Conservation (phyloP, 1,284 basidiomycete genomes). For the Ceratobasidium sp. region DNA sequence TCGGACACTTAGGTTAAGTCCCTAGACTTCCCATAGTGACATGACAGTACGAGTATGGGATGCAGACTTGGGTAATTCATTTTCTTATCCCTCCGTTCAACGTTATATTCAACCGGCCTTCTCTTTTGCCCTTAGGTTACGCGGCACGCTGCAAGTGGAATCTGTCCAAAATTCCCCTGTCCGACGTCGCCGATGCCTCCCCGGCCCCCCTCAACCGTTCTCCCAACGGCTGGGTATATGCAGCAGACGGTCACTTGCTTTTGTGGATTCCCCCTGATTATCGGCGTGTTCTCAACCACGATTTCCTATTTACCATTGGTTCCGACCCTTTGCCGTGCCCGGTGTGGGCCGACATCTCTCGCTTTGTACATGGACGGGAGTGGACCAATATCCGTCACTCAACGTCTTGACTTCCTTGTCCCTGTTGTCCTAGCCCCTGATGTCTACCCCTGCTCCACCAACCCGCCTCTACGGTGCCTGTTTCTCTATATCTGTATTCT, state of each 20-base stretch:
- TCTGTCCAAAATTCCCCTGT: neutral
- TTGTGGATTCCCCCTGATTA: slow-evolving; percentile 22
- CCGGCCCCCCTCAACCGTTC: neutral
- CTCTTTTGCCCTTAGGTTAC: neutral
- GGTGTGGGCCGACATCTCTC: neutral
- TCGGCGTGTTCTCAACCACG: neutral
- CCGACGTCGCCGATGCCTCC: neutral
- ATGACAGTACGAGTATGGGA: slow-evolving; percentile 14
- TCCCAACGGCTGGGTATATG: neutral
- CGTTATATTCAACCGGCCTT: neutral
- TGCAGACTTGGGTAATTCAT: neutral
- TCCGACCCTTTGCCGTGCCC: neutral
- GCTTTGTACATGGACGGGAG: slow-evolving; percentile 11
- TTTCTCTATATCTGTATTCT: no score
- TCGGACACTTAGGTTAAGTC: neutral
- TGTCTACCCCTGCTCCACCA: no score
- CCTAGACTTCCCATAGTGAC: slow-evolving; percentile 12
- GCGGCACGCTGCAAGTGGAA: neutral
- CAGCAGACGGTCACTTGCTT: neutral
- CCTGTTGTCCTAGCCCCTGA: no score
- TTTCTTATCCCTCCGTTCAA: neutral
- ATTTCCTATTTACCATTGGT: neutral
- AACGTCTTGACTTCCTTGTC: no score
- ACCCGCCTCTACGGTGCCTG: no score
- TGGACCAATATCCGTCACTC: slow-evolving; percentile 18